Evolutionary conservation across 352 stramenopile species (phyloP), one percentile per base, ranked within the genome.

Genomic region (Phytophthora vignae): DNA sequence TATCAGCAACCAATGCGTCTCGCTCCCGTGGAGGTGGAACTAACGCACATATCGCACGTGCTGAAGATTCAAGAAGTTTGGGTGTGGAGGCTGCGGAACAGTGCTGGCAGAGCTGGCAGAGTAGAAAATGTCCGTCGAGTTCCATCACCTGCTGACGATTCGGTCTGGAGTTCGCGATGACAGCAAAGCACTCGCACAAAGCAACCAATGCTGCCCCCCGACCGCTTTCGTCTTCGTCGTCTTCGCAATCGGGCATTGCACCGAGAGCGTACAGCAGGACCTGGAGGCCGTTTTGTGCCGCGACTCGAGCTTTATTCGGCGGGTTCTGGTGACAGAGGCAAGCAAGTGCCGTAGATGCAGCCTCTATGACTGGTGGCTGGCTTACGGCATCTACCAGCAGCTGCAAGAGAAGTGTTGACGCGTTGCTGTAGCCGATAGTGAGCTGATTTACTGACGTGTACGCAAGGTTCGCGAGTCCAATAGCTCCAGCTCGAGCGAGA

Each of bases 381-480:
- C 71, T 65, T 9, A 75, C 81, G 5, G 79, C 66, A 49, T 94
- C 85, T 4, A 94, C 87, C 4, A 91, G 59, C 12, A 90, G 40
- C 46, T 94, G 85, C 42, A 94, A 62, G 19, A 92, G 67, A 8
- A 79, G 73, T 0, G 85, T 92, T 53, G 83, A 85, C 6, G 82
- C 81, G 25, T 90, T 88, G 38, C 84, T 82, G 64, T 94, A 94
- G 11, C 85, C 87, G 44, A 94, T 92, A 1, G 87, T 79, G 12
- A 94, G 82, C 56, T 94, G 87, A 46, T 88, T 93, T 46, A 92
- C 85, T 0, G 81, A 85, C 7, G 85, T 90, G 48, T 86, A 82
- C 5, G 84, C 87, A 8, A 94, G 67, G 52, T 94, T 94, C 2
- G 78, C 81, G 14, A 94, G 60, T 4, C 75, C 87, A 9, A 91